These are phyloP conservation scores for Pleurotus tuber-regium DNA, from an alignment of 768 basidiomycete genomes.

Conservation along the genomic window DNA sequence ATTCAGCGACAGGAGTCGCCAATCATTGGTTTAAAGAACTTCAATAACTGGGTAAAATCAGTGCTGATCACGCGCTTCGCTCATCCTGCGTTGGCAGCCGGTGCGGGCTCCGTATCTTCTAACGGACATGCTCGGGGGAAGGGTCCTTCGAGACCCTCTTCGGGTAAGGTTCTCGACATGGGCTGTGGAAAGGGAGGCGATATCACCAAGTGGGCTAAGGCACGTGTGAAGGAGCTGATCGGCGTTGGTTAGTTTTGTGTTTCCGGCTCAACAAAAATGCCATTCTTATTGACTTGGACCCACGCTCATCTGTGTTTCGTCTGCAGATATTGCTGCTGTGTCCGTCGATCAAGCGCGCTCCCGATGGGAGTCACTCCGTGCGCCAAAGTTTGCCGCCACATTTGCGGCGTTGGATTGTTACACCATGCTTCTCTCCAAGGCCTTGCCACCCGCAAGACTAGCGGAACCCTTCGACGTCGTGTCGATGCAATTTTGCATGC, in stretches of 20 bases:
- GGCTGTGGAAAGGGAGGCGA: constrained; percentile 99
- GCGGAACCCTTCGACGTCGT: constrained; percentile 86
- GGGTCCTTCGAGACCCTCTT: constrained; percentile 27
- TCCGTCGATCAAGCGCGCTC: constrained; percentile 86
- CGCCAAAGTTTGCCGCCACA: constrained; percentile 65
- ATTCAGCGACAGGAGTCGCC: constrained; percentile 83
- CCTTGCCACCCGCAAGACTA: constrained; percentile 61
- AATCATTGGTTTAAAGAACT: constrained; percentile 94
- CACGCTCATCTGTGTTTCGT: constrained; percentile 10
- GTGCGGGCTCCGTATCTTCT: constrained; percentile 24
- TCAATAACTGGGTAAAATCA: constrained; percentile 99
- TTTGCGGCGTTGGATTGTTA: constrained; percentile 93
- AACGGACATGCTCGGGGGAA: constrained; percentile 24
- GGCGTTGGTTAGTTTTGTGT: constrained; percentile 63
- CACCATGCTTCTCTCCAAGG: constrained; percentile 63
- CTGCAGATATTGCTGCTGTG: constrained; percentile 80
- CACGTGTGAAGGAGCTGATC: constrained; percentile 73
- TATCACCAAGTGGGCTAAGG: constrained; percentile 92
- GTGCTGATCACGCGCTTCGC: constrained; percentile 92
- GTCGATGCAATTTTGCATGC: constrained; percentile 99
- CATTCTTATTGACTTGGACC: not conserved
- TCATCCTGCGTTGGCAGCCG: constrained; percentile 58
- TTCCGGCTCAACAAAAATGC: not conserved
- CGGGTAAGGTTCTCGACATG: constrained; percentile 89
- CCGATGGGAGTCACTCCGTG: constrained; percentile 57